Conservation (phyloP, 495 filamentous ascomycete genomes). For the Penicillium verhagenii region DNA sequence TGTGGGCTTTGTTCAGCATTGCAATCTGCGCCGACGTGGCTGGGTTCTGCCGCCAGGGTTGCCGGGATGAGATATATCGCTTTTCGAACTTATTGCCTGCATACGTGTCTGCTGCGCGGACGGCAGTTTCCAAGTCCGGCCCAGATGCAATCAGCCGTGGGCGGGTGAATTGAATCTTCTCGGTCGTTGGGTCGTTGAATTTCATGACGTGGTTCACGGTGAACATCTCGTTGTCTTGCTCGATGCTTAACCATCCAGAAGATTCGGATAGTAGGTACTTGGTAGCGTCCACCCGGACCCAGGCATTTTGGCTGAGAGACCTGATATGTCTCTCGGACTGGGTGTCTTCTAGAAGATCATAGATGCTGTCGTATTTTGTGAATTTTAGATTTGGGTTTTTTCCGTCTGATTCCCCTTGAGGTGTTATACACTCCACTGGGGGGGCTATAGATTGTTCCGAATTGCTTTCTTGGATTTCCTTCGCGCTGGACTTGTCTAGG, state of each 20-base stretch:
- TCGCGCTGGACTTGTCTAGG: conserved; percentile 57
- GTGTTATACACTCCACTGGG: too few relatives aligned
- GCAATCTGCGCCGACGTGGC: conserved; percentile 69
- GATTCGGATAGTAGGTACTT: conserved; percentile 62
- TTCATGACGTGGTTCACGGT: conserved; percentile 35
- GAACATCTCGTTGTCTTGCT: conserved; percentile 38
- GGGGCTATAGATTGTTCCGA: not conserved
- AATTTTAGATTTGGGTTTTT: conserved; percentile 54
- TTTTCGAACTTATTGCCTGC: conserved; percentile 61
- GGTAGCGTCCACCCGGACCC: conserved; percentile 69
- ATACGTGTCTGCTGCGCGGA: conserved; percentile 81
- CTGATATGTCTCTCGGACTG: conserved; percentile 76
- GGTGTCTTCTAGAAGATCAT: conserved; percentile 83
- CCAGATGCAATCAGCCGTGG: conserved; percentile 64
- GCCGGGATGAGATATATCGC: conserved; percentile 53
- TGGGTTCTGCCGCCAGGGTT: conserved; percentile 64
- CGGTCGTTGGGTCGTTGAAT: conserved; percentile 24
- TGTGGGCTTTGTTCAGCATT: conserved; percentile 67
- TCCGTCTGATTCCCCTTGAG: conserved; percentile 12
- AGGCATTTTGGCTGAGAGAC: conserved; percentile 66
- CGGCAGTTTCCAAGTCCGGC: conserved; percentile 63
- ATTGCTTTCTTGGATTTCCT: conserved; percentile 47
- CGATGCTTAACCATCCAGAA: conserved; percentile 58
- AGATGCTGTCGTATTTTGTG: conserved; percentile 84
- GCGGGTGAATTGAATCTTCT: conserved; percentile 47